Evolutionary conservation across 2,329 filamentous ascomycete species (phyloP).

Genomic region (Aspergillus chevalieri): DNA sequence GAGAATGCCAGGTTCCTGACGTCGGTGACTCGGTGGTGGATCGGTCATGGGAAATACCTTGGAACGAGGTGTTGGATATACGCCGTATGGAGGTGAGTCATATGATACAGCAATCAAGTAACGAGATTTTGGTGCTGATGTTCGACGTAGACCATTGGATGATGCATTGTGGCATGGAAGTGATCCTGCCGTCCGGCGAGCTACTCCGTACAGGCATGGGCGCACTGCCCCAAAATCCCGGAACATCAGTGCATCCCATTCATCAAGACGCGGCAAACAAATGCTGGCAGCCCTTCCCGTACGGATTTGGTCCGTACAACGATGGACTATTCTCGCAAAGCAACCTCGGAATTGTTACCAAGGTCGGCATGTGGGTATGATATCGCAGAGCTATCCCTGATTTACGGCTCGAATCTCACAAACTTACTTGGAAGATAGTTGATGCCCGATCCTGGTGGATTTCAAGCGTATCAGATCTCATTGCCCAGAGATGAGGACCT

Average conservation of each 20-base stretch:
- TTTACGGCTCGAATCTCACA: neutral
- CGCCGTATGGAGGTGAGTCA: constrained; percentile 13
- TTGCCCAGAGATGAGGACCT: constrained; percentile 47
- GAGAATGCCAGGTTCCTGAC: constrained; percentile 4
- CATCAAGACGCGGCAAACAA: constrained; percentile 19
- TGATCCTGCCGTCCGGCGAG: constrained; percentile 43
- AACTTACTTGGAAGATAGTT: constrained; percentile 18
- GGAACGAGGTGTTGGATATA: constrained; percentile 45
- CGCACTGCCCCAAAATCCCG: constrained; percentile 17
- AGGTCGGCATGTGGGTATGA: constrained; percentile 46
- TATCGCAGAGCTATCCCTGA: no score
- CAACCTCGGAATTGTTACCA: constrained; percentile 49
- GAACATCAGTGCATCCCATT: neutral
- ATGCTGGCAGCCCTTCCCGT: constrained; percentile 39
- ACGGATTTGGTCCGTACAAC: constrained; percentile 35
- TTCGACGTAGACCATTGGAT: constrained; percentile 39
- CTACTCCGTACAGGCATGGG: constrained; percentile 45
- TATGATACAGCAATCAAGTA: no score
- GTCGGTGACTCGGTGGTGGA: constrained; percentile 40
- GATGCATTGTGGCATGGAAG: constrained; percentile 39
- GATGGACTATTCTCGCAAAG: constrained; percentile 48
- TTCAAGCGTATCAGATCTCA: constrained; percentile 41
- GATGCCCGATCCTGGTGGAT: constrained; percentile 49
- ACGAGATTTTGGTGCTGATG: constrained; percentile 21
- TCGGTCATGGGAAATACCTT: constrained; percentile 43